Percentiles rank a stretch among this genome's conserved stretches.
Evolutionary conservation across 208 protist species (phyloP).

Genomic region (Trypanosoma boissoni): DNA sequence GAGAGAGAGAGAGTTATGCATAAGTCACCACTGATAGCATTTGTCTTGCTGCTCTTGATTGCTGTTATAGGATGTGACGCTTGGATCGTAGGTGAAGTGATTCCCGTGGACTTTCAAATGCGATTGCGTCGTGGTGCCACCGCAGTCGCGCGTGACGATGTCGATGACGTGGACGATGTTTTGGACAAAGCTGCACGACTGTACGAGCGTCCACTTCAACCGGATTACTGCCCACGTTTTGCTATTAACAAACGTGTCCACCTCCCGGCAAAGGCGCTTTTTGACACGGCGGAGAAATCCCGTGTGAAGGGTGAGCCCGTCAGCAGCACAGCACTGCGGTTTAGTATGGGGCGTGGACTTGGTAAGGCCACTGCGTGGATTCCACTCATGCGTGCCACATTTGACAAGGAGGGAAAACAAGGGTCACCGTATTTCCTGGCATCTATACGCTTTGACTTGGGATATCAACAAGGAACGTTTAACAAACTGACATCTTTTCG

Average conservation of each 20-base stretch:
- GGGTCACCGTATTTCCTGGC: slow-evolving; percentile 36
- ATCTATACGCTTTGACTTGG: slow-evolving; percentile 48
- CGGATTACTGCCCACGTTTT: slow-evolving; percentile 47
- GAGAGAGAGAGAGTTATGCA: neutral
- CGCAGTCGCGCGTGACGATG: neutral
- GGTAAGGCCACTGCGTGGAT: slow-evolving; percentile 74
- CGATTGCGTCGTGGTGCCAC: slow-evolving; percentile 33
- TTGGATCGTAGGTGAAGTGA: slow-evolving; percentile 37
- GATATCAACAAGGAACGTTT: slow-evolving; percentile 50
- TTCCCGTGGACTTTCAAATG: slow-evolving; percentile 67
- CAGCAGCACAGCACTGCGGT: slow-evolving; percentile 53
- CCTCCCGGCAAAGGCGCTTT: slow-evolving; percentile 20
- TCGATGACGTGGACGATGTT: slow-evolving; percentile 23
- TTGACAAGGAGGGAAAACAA: neutral
- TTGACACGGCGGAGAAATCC: slow-evolving; percentile 18
- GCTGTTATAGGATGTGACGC: slow-evolving; percentile 6
- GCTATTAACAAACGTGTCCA: slow-evolving; percentile 43
- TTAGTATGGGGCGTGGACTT: slow-evolving; percentile 53
- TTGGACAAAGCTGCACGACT: slow-evolving; percentile 14
- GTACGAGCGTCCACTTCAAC: slow-evolving; percentile 40
- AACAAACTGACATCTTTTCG: slow-evolving; percentile 58
- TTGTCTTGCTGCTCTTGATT: neutral
- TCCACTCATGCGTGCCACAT: slow-evolving; percentile 30
- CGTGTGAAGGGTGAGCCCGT: slow-evolving; percentile 19
- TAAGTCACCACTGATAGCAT: neutral